Conservation (phyloP, 78 protist genomes). For the Isochrysis galbana region DNA sequence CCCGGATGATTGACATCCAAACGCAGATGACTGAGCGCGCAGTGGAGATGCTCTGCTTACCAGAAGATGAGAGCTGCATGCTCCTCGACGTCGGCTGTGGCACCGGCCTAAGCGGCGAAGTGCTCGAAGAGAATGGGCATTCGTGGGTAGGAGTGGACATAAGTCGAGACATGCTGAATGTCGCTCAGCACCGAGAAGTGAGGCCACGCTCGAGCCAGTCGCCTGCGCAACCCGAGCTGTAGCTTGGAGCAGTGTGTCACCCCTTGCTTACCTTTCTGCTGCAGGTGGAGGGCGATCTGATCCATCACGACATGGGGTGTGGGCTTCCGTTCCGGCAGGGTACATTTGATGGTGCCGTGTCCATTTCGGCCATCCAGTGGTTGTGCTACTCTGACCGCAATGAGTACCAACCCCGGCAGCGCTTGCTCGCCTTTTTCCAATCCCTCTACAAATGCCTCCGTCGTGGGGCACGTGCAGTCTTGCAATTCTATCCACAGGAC, state of each 20-base stretch:
- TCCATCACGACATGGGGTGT: constrained; percentile 44
- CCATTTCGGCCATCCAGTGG: constrained; percentile 65
- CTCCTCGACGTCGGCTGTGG: constrained; percentile 71
- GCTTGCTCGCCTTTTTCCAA: constrained; percentile 39
- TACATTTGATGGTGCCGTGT: constrained; percentile 51
- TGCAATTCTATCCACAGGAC: constrained; percentile 59
- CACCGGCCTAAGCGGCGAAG: constrained; percentile 55
- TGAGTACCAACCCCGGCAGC: not conserved
- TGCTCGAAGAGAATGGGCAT: constrained; percentile 35
- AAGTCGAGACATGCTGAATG: constrained; percentile 24
- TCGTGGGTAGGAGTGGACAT: constrained; percentile 60
- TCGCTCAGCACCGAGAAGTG: too few species aligned
- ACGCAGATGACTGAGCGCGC: constrained; percentile 48
- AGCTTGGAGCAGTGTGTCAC: too few species aligned
- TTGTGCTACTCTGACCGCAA: constrained; percentile 43
- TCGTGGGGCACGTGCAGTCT: constrained; percentile 51
- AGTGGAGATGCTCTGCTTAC: constrained; percentile 43
- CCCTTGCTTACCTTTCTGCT: too few species aligned
- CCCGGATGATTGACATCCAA: constrained; percentile 51
- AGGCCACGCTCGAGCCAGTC: not conserved
- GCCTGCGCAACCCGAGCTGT: too few species aligned
- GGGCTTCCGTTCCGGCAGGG: constrained; percentile 50
- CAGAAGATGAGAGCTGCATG: not conserved
- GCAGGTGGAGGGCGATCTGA: constrained; percentile 32
- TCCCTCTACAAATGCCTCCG: constrained; percentile 35